Base-by-base conservation (phyloP, 2,329 filamentous ascomycete genomes). In the Monilinia aucupariae region DNA sequence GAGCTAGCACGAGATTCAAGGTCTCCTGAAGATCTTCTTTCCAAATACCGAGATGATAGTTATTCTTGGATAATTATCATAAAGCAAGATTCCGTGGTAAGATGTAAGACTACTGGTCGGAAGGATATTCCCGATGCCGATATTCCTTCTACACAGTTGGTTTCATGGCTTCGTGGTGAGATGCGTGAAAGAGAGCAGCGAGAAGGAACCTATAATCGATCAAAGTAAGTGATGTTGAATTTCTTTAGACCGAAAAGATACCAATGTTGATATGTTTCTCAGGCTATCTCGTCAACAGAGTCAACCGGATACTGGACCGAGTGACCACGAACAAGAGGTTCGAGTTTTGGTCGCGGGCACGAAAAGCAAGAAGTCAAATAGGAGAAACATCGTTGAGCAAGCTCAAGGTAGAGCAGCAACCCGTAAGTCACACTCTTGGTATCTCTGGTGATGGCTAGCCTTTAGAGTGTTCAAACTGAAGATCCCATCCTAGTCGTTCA, bases 31-130 rank as follows among this genome's bases (percentile, higher is more conserved):
- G 90, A 94, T 66, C 79, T 96, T 13, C 80, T 91, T 17, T 84
- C 86, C 34, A 87, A 87, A 71, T 89, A 96, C 71, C 82, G 88
- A 17, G 89, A 92, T 63, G 88, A 91, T 68, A 82, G 82, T 34
- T 90, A 96, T 74, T 88, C 84, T 32, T 97, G 92, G 91, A 85
- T 96, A 64, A 85, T 97, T 45, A 89, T 96, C 66, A 87, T 96
- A 71, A 96, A 96, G 74, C 88, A 85, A 65, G 90, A 84, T 76
- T 86, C 76, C 70, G 86, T 79, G 76, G 81, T 96, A 54, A 96
- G 96, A 76, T 83, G 96, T 67, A 90, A 89, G 72, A 91, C 85
- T 15, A 84, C 92, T 71, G 83, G 85, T 39, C 85, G 87, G 64
- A 94, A 89, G 71, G 91, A 96, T 65, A 79, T 85, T 10, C 78